Evolutionary conservation across 352 stramenopile genomes (phyloP), one percentile per base, ranked within the genome.

Genomic region (Hyaloperonospora brassicae): DNA sequence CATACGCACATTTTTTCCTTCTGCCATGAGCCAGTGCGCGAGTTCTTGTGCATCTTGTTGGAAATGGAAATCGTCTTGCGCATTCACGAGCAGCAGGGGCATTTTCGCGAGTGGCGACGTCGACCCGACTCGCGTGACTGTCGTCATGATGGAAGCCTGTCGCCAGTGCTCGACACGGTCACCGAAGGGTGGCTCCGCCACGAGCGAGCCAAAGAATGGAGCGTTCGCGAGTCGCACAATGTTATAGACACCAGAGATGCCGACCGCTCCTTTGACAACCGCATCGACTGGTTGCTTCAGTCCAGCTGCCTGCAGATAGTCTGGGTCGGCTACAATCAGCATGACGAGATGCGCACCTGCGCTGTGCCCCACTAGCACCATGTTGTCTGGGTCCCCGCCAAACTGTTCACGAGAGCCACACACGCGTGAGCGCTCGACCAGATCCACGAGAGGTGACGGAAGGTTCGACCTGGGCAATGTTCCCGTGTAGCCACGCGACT

Each of bases 201-300:
- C 74, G 0, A 93, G 49, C 2, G 76, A 57, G 10, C 83, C 80
- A 45, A 89, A 93, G 46, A 93, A 70, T 0, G 73, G 53, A 2
- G 79, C 66, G 50, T 91, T 89, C 3, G 83, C 81, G 17, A 92
- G 66, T 0, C 79, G 77, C 17, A 92, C 79, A 47, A 94, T 79
- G 54, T 94, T 92, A 62, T 94, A 94, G 3, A 92, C 84, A 1
- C 84, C 84, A 1, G 81, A 90, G 45, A 94, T 84, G 10, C 84
- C 81, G 9, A 94, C 70, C 5, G 77, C 68, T 21, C 72, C 74
- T 27, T 65, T 70, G 17, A 91, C 66, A 21, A 78, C 71, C 11
- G 45, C 47, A n/a, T 52, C 54, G 17, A 76, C 57, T 10, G 56
- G 44, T 11, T 70, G 43, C 7, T 74, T 44, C 25, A 86, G 44